phyloP scores from a whole-genome alignment of 2,329 filamentous ascomycete species.

The Ophidiomyces ophidiicola region DNA sequence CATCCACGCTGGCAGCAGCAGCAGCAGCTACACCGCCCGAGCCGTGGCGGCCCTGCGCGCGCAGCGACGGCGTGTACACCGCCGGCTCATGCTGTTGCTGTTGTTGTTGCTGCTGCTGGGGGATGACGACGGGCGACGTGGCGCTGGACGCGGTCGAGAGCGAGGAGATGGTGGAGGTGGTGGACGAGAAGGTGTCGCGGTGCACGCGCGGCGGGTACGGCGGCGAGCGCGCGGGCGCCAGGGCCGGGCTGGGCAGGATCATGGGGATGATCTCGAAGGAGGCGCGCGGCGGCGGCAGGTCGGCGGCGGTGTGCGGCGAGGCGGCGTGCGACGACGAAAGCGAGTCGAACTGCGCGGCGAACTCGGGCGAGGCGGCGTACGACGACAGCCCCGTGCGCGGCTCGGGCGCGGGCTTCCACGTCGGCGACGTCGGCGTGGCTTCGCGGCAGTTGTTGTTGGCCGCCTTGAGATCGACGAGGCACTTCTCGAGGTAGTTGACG shows the following conservation, averaged over 20 bases:
- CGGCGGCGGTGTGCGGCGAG: slow-evolving; percentile 6
- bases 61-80: slow-evolving; percentile 12
- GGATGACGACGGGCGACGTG: slow-evolving; percentile 12
- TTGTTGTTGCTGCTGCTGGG: slow-evolving; percentile 2
- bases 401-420: slow-evolving; percentile 12
- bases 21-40: too few relatives aligned
- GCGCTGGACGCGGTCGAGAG: slow-evolving; percentile 9
- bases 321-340: slow-evolving; percentile 6
- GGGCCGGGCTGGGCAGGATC: slow-evolving; percentile 28
- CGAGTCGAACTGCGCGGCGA: slow-evolving; percentile 18
- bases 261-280: slow-evolving; percentile 22
- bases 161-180: slow-evolving; percentile 14
- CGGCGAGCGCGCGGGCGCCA: slow-evolving; percentile 16
- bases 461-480: slow-evolving; percentile 65
- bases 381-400: slow-evolving; percentile 21
- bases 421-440: slow-evolving; percentile 19
- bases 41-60: slow-evolving; percentile 14
- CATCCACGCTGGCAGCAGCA: slow-evolving; percentile 36
- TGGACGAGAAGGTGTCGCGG: slow-evolving; percentile 7
- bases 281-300: slow-evolving; percentile 17
- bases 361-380: slow-evolving; percentile 28
- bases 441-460: slow-evolving; percentile 21
- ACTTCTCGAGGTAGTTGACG: slow-evolving; percentile 83
- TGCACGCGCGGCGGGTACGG: slow-evolving; percentile 4
- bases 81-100: slow-evolving; percentile 8